Evolutionary conservation across 345 rosid species (phyloP).

Genomic region (Durio zibethinus): DNA sequence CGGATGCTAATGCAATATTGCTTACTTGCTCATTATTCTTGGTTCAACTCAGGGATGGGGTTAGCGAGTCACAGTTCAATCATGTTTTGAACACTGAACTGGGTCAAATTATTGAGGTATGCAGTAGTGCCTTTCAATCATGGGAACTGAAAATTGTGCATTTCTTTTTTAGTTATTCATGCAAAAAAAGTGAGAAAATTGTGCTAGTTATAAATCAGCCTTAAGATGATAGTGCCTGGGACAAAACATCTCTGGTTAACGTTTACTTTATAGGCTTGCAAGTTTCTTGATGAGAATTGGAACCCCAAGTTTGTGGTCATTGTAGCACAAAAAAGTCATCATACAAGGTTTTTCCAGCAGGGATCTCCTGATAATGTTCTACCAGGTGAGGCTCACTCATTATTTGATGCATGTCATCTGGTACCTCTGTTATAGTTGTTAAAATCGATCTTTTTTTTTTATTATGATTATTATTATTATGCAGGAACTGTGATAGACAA

Average conservation of each 20-base stretch:
- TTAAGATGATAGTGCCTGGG: not conserved
- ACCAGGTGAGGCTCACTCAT: conserved; percentile 48
- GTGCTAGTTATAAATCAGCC: not conserved
- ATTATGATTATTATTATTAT: not conserved
- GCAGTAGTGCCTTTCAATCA: conserved; percentile 36
- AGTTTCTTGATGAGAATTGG: conserved; percentile 67
- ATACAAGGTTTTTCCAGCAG: conserved; percentile 77
- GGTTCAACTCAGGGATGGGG: conserved; percentile 73
- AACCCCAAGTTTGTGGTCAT: conserved; percentile 71
- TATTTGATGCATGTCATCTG: not conserved
- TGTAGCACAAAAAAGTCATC: conserved; percentile 88
- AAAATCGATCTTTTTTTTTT: not conserved
- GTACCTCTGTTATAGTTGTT: not conserved
- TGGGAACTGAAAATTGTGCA: not conserved
- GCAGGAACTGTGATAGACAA: conserved; percentile 45
- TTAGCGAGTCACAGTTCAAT: conserved; percentile 88
- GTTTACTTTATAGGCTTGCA: conserved; percentile 64
- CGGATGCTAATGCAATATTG: not conserved
- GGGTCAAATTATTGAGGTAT: conserved; percentile 81
- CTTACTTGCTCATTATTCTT: not conserved
- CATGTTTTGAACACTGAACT: conserved; percentile 81
- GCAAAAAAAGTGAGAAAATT: not conserved
- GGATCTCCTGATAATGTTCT: conserved; percentile 73
- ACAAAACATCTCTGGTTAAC: not conserved
- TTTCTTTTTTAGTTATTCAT: not conserved